Conservation (phyloP, 2,329 filamentous ascomycete species). For the Aquanectria penicillioides region DNA sequence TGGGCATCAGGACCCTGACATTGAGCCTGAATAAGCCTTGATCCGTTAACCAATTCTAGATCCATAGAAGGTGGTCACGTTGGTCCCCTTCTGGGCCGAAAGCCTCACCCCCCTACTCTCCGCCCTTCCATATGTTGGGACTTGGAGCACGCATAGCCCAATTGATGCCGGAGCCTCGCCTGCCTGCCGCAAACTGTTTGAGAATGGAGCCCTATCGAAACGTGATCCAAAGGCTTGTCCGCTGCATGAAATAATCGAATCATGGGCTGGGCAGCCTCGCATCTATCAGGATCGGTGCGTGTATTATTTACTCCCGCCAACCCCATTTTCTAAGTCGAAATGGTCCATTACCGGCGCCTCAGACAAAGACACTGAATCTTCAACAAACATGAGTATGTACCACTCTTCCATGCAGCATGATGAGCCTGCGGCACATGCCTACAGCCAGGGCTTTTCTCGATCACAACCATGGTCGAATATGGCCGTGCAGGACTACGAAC, state of each 20-base stretch:
- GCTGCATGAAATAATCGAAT: slow-evolving; percentile 18
- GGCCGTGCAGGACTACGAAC: slow-evolving; percentile 5
- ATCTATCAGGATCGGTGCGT: neutral
- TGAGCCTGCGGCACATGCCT: neutral
- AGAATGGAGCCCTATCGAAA: slow-evolving; percentile 2
- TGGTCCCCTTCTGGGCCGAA: slow-evolving; percentile 11
- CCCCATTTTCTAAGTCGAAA: slow-evolving; percentile 9
- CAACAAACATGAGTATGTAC: slow-evolving; percentile 15
- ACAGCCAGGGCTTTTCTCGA: slow-evolving; percentile 1
- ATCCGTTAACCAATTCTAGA: neutral
- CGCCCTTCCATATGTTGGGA: neutral
- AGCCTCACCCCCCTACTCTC: slow-evolving; percentile 7
- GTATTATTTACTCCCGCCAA: slow-evolving; percentile 20
- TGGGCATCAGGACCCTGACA: slow-evolving; percentile 17
- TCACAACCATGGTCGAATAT: slow-evolving; percentile 7
- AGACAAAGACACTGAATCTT: neutral
- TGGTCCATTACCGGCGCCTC: neutral
- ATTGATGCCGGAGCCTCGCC: slow-evolving; percentile 16
- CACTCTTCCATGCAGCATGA: slow-evolving; percentile 13
- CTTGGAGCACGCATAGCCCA: slow-evolving; percentile 9
- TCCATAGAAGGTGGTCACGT: slow-evolving; percentile 1
- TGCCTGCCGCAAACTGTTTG: slow-evolving; percentile 2
- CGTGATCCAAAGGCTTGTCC: neutral
- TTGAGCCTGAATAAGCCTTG: slow-evolving; percentile 5
- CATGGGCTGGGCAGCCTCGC: slow-evolving; percentile 17